Percentiles rank a stretch among this genome's conserved stretches.
Conservation (phyloP, 169 alveolate genomes). For the Amoebophrya sp. region DNA sequence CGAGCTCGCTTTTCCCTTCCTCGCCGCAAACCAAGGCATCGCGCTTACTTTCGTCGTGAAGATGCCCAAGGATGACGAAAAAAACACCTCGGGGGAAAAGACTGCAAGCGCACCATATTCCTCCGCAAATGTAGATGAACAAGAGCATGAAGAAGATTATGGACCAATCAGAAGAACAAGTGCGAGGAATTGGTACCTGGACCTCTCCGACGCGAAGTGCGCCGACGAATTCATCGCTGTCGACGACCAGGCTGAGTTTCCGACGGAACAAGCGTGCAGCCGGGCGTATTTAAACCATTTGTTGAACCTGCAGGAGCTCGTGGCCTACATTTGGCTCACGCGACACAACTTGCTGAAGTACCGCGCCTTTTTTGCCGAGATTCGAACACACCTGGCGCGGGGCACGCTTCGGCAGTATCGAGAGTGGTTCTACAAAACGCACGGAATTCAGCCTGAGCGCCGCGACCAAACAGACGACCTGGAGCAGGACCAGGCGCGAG, state of each 20-base stretch:
- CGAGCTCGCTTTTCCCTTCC: neutral
- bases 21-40: neutral
- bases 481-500: too few species aligned
- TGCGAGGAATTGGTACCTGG: neutral
- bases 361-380: neutral
- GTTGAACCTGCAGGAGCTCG: neutral
- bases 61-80: too few species aligned
- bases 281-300: neutral
- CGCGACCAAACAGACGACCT: too few species aligned
- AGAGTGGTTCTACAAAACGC: neutral
- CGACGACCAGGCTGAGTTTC: neutral
- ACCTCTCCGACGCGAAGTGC: neutral
- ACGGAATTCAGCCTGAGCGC: too few species aligned
- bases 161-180: neutral
- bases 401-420: neutral
- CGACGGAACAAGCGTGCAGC: neutral
- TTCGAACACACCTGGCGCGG: neutral
- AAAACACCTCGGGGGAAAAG: neutral
- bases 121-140: neutral
- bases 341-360: neutral
- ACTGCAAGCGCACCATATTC: neutral
- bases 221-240: neutral
- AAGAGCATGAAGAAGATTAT: too few species aligned
- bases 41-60: neutral
- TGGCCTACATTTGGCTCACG: neutral